A percentile compares a stretch with the other conserved stretches of the same genome.
These are phyloP conservation scores for Iodosphaeria phyllophila DNA, from an alignment of 2,329 filamentous ascomycete species.

Conservation along the genomic window DNA sequence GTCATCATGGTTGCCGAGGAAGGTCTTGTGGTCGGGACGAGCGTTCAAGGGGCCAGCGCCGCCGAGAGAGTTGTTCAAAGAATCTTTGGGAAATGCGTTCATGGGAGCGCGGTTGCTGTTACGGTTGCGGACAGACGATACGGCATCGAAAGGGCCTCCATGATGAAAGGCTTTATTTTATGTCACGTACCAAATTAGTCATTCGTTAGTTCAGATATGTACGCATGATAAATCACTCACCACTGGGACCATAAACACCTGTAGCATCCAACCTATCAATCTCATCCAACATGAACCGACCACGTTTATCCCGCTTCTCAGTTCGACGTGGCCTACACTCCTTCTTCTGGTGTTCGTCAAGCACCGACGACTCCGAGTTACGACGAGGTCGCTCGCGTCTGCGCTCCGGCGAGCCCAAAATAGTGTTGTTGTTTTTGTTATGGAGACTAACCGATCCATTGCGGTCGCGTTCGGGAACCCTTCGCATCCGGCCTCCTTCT, in stretches of 20 bases:
- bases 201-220: not conserved
- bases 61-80: slow-evolving; percentile 78
- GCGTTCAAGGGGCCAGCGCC: slow-evolving; percentile 71
- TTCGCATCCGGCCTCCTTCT: slow-evolving; percentile 25
- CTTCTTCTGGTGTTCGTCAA: slow-evolving; percentile 40
- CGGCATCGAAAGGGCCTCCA: slow-evolving; percentile 91
- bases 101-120: slow-evolving; percentile 74
- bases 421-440: slow-evolving; percentile 16
- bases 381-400: slow-evolving; percentile 33
- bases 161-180: slow-evolving; percentile 71
- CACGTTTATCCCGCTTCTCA: slow-evolving; percentile 20
- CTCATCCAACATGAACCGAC: slow-evolving; percentile 53
- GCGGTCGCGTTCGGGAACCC: slow-evolving; percentile 7
- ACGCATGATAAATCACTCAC: slow-evolving; percentile 35
- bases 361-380: slow-evolving; percentile 64
- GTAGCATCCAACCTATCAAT: slow-evolving; percentile 96
- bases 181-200: slow-evolving; percentile 3
- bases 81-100: slow-evolving; percentile 88
- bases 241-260: slow-evolving; percentile 81
- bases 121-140: slow-evolving; percentile 85
- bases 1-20: slow-evolving; percentile 62
- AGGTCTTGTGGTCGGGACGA: slow-evolving; percentile 68
- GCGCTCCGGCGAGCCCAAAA: slow-evolving; percentile 12
- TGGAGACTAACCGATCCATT: too few species aligned
- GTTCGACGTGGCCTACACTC: slow-evolving; percentile 31